Conservation (phyloP, 1,284 basidiomycete genomes). For the Papiliotrema nemorosa region DNA sequence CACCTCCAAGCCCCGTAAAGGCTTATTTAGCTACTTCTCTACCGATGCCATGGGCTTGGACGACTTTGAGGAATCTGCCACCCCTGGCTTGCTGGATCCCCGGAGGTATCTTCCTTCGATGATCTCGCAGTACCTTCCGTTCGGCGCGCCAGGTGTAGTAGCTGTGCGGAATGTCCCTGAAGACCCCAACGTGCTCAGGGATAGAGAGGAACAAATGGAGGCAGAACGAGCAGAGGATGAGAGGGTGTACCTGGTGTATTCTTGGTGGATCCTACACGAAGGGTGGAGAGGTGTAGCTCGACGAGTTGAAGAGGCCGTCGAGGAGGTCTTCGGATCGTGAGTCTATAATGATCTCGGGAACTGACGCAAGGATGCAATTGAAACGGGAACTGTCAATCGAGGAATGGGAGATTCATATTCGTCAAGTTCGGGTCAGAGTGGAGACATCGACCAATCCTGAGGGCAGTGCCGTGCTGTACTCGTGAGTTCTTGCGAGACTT, state of each 20-base stretch:
- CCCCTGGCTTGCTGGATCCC: conserved; percentile 15
- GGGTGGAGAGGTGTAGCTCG: conserved; percentile 41
- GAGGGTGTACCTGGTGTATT: conserved; percentile 45
- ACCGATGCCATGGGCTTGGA: conserved; percentile 30
- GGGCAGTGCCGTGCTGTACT: conserved; percentile 17
- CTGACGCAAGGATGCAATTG: conserved; percentile 26
- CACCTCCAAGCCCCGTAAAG: neutral
- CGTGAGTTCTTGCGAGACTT: conserved; percentile 16
- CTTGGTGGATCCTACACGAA: conserved; percentile 49
- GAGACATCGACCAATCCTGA: conserved; percentile 18
- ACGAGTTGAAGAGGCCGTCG: conserved; percentile 36
- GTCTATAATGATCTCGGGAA: conserved; percentile 2
- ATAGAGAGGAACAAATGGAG: conserved; percentile 18
- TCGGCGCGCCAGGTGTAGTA: neutral
- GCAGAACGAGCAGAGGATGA: conserved; percentile 34
- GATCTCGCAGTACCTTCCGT: conserved; percentile 12
- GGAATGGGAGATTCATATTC: conserved; percentile 40
- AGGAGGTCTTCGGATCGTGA: conserved; percentile 39
- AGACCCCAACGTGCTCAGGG: conserved; percentile 1
- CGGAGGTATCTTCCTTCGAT: conserved; percentile 12
- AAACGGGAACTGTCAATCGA: conserved; percentile 40
- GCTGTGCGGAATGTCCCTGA: neutral
- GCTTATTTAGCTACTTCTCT: conserved; percentile 33
- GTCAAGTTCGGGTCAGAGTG: conserved; percentile 37
- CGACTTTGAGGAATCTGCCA: conserved; percentile 24